Evolutionary conservation across 495 filamentous ascomycete species (phyloP).

Genomic region (Xylaria nigripes): DNA sequence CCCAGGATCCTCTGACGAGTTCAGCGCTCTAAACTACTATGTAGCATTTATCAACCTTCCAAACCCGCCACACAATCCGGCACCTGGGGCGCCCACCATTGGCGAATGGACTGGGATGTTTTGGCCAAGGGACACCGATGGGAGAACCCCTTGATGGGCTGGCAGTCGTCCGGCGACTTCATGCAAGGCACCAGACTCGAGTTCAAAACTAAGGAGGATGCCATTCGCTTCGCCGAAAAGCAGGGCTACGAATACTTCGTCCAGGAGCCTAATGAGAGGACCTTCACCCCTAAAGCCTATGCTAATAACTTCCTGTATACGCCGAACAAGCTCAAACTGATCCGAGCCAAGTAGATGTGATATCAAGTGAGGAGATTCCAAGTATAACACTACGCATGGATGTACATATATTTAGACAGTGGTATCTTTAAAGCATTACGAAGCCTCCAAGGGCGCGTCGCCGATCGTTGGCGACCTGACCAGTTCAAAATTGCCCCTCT

Average conservation of each 20-base stretch:
- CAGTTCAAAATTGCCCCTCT: not conserved
- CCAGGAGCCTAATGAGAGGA: conserved; percentile 87
- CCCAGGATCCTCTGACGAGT: not conserved
- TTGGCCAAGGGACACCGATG: conserved; percentile 79
- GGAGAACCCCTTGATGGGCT: conserved; percentile 98
- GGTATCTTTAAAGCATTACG: conserved; percentile 13
- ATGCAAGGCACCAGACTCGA: conserved; percentile 87
- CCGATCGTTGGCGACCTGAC: not conserved
- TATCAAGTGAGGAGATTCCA: not conserved
- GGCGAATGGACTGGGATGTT: conserved; percentile 99
- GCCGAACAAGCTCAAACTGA: conserved; percentile 78
- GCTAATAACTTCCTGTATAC: conserved; percentile 90
- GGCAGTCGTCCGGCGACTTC: conserved; percentile 89
- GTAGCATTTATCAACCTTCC: conserved; percentile 77
- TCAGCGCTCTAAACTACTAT: conserved; percentile 13
- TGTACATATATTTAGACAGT: conserved; percentile 28
- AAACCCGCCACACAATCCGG: conserved; percentile 95
- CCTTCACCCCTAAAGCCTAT: conserved; percentile 84
- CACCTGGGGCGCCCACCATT: conserved; percentile 68
- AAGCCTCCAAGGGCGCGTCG: not conserved
- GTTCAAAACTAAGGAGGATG: conserved; percentile 92
- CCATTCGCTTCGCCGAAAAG: conserved; percentile 91
- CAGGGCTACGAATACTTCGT: conserved; percentile 99
- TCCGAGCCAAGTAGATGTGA: conserved; percentile 87
- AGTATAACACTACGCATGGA: conserved; percentile 5